Evolutionary conservation across 2,329 filamentous ascomycete genomes (phyloP), one percentile per base, ranked within the genome.

Genomic region (Acarospora socialis): DNA sequence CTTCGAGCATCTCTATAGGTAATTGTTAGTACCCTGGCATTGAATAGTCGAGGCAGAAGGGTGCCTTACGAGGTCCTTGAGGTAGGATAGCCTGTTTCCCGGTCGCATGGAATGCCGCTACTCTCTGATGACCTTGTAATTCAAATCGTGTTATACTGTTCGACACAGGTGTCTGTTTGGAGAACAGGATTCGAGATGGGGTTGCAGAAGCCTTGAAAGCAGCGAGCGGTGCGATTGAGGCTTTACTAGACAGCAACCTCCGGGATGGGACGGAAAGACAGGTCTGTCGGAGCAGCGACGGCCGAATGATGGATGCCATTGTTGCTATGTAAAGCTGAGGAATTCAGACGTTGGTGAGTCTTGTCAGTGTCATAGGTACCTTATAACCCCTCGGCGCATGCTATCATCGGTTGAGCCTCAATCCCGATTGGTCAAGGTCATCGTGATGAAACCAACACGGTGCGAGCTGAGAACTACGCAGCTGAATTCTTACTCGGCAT

Each of bases 1-100:
- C 84, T 39, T 81, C 53, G 45, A 92, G 70, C 35, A 65, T 61
- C 66, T 87, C 80, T 86, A 53, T 33, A 42, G 19, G 20, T 18
- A 19, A 36, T 12, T 29, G 30, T 27, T 35, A 46, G 39, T 32
- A 18, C 30, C 5, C 13, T 15, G 27, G 10, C 15, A 25, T 18
- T 10, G 15, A 12, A 30, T 14, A 8, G 10, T 6, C 16, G 16
- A 9, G 16, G 9, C 9, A 24, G 14, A 21, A 5, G 15, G 15
- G 8, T 8, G n/a, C 28, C 40, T 41, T 20, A 43, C 40, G 40
- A 23, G 40, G 40, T 21, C 36, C 38, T 19, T 36, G 28, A 21
- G 40, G 40, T 15, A 43, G 36, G 9, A 43, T 41, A 6, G 14
- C 15, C 27, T 29, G 27, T 14, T 16, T 22, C 10, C 28, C 14